Evolutionary conservation across 495 filamentous ascomycete genomes (phyloP).

Genomic region (Xylaria grammica): DNA sequence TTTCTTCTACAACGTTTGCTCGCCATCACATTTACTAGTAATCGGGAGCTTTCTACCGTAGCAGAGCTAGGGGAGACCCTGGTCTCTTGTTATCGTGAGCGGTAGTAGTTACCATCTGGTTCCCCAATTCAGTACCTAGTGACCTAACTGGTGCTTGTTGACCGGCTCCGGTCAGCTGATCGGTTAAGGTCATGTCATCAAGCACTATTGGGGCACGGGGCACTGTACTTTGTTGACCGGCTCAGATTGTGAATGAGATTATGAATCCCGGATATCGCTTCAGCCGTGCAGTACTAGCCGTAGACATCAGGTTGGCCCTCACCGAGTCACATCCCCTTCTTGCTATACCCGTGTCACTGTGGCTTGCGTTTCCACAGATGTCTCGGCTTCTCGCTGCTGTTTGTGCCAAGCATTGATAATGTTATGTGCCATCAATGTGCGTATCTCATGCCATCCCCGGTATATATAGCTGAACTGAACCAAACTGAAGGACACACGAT

Average conservation of each 20-base stretch:
- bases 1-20: neutral
- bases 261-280: conserved; percentile 7
- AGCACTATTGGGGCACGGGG: neutral
- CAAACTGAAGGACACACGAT: conserved; percentile 3
- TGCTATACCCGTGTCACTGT: conserved; percentile 13
- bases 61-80: neutral
- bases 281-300: conserved; percentile 19
- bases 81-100: neutral
- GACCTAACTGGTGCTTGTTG: neutral
- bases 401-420: conserved; percentile 19
- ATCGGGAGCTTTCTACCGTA: neutral
- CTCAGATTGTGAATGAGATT: conserved; percentile 10
- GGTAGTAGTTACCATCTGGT: neutral
- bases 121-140: neutral
- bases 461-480: neutral
- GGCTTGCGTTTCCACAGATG: conserved; percentile 17
- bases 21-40: neutral
- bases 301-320: conserved; percentile 12
- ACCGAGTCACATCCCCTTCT: conserved; percentile 11
- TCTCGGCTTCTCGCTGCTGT: conserved; percentile 14
- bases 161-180: conserved; percentile 6
- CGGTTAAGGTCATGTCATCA: neutral
- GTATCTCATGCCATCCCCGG: neutral
- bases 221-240: neutral
- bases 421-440: neutral